Conservation (phyloP, 2,329 filamentous ascomycete genomes). For the Dactylellina parvicollis region DNA sequence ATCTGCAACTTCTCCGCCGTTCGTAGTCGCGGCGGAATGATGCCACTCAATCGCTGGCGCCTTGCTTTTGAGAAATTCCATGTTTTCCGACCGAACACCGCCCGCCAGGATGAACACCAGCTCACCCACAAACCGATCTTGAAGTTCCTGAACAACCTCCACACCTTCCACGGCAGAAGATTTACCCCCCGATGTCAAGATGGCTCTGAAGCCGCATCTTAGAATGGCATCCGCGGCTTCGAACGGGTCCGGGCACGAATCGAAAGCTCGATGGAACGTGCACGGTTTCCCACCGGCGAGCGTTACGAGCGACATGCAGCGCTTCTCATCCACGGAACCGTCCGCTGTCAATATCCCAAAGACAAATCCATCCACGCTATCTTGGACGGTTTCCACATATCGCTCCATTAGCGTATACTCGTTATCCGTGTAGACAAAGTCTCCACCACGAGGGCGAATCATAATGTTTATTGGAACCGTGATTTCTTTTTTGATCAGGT, state of each 20-base stretch:
- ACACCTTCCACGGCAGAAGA: constrained; percentile 60
- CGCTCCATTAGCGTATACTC: constrained; percentile 64
- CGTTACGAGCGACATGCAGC: constrained; percentile 63
- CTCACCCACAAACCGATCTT: constrained; percentile 58
- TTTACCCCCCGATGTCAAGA: constrained; percentile 66
- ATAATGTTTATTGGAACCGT: constrained; percentile 65
- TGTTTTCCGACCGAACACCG: constrained; percentile 64
- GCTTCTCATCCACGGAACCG: constrained; percentile 61
- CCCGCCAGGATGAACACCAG: constrained; percentile 66
- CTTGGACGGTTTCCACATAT: constrained; percentile 61
- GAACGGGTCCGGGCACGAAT: constrained; percentile 60
- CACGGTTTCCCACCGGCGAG: constrained; percentile 63
- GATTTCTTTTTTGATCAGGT: constrained; percentile 54
- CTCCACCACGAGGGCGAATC: constrained; percentile 65
- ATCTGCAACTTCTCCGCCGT: constrained; percentile 59
- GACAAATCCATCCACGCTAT: constrained; percentile 65
- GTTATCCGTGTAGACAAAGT: constrained; percentile 63
- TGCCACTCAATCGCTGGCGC: constrained; percentile 60
- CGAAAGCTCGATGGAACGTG: constrained; percentile 69
- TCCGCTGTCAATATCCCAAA: constrained; percentile 64
- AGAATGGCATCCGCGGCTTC: constrained; percentile 61
- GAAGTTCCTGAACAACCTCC: constrained; percentile 59
- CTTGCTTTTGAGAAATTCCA: constrained; percentile 59
- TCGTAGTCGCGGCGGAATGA: constrained; percentile 64
- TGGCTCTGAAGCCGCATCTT: constrained; percentile 63